phyloP scores from a whole-genome alignment of 2,329 filamentous ascomycete genomes.

The Colletotrichum zoysiae region DNA sequence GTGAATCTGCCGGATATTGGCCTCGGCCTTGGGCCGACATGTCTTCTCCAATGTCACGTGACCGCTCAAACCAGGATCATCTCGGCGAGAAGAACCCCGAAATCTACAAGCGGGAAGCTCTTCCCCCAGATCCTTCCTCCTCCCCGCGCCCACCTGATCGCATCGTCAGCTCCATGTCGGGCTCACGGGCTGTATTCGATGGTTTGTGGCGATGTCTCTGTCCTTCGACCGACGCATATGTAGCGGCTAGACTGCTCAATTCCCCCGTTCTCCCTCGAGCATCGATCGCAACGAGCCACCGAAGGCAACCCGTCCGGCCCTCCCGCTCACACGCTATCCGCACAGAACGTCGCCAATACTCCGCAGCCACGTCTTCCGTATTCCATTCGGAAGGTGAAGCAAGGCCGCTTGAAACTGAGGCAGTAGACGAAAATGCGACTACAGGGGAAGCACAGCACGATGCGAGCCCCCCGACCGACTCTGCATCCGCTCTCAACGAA shows the following conservation, averaged over 20 bases:
- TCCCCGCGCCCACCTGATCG: background rate
- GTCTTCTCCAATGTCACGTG: slow-evolving; percentile 16
- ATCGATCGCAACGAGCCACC: slow-evolving; percentile 17
- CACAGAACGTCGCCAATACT: slow-evolving; percentile 21
- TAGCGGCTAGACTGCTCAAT: slow-evolving; percentile 51
- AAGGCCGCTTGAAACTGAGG: background rate
- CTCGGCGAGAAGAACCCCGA: slow-evolving; percentile 21
- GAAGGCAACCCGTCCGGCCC: slow-evolving; percentile 10
- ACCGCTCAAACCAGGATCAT: slow-evolving; percentile 12
- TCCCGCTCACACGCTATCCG: background rate
- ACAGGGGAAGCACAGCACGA: background rate
- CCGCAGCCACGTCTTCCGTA: slow-evolving; percentile 10
- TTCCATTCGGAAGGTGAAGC: background rate
- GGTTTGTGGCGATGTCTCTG: slow-evolving; percentile 75
- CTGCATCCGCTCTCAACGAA: slow-evolving; percentile 37
- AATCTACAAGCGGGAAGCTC: slow-evolving; percentile 15
- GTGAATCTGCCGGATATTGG: background rate
- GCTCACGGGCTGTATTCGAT: slow-evolving; percentile 60
- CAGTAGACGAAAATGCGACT: background rate
- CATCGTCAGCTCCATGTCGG: slow-evolving; percentile 50
- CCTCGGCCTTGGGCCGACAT: background rate
- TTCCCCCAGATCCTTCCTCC: background rate
- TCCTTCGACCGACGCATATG: slow-evolving; percentile 62
- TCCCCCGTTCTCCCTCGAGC: slow-evolving; percentile 41
- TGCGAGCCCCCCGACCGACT: background rate